Evolutionary conservation across 2,329 filamentous ascomycete species (phyloP).

Genomic region (Cordyceps pruinosa): DNA sequence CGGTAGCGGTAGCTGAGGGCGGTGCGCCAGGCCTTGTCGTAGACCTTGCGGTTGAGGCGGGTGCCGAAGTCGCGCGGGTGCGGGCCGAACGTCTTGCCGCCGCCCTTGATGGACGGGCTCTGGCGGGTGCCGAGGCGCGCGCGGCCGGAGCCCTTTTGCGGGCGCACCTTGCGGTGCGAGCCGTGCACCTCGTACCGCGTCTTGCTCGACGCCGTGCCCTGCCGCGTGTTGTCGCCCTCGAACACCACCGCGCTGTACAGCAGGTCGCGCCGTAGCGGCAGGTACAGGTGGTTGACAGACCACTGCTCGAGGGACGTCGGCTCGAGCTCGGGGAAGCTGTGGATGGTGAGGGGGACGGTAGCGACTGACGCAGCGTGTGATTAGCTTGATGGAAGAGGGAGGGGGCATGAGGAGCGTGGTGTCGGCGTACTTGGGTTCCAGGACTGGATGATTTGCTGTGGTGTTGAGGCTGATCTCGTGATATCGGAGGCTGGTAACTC

Average conservation of each 20-base stretch:
- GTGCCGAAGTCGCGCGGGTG: constrained; percentile 87
- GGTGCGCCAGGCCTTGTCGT: constrained; percentile 92
- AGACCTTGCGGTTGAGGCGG: constrained; percentile 76
- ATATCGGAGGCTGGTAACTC: constrained; percentile 35
- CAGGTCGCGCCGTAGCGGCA: constrained; percentile 84
- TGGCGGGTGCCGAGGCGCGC: constrained; percentile 78
- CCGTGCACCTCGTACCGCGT: constrained; percentile 78
- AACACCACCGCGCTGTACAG: constrained; percentile 88
- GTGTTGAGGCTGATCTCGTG: constrained; percentile 27
- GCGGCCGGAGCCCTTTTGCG: constrained; percentile 78
- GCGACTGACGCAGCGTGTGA: constrained; percentile 32
- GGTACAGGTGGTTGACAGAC: constrained; percentile 72
- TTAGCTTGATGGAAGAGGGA: constrained; percentile 9
- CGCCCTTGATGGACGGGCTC: constrained; percentile 74
- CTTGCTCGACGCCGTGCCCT: constrained; percentile 79
- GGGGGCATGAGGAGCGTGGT: neutral
- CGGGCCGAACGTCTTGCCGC: constrained; percentile 85
- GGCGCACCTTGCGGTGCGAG: constrained; percentile 71
- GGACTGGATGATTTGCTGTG: constrained; percentile 30
- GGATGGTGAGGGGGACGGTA: constrained; percentile 75
- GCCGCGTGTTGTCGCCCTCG: constrained; percentile 82
- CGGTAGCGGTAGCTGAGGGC: constrained; percentile 88
- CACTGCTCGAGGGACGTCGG: constrained; percentile 72
- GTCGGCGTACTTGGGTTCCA: constrained; percentile 39
- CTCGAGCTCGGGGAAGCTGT: constrained; percentile 84